Percentiles rank a stretch among this genome's conserved stretches.
Evolutionary conservation across 2,329 filamentous ascomycete species (phyloP).

Genomic region (Sarocladium brachiariae): DNA sequence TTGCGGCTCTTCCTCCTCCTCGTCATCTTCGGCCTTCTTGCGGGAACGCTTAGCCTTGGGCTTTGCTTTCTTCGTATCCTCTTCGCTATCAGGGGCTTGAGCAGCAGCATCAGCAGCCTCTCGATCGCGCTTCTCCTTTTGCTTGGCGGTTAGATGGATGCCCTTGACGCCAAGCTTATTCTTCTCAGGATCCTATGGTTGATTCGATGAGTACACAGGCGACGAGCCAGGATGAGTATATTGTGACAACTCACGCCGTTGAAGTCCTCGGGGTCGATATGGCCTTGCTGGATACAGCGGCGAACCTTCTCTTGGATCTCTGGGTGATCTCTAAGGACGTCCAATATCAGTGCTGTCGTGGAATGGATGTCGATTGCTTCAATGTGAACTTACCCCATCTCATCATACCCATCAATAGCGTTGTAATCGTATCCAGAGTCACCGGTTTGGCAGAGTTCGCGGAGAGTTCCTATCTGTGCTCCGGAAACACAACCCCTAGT

Average conservation of each 20-base stretch:
- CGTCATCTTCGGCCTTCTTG: conserved; percentile 28
- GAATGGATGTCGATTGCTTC: neutral
- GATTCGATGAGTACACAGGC: conserved; percentile 14
- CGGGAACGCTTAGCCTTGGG: conserved; percentile 25
- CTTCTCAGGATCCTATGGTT: conserved; percentile 60
- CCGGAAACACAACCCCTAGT: conserved; percentile 87
- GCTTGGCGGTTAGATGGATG: conserved; percentile 43
- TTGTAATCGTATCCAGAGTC: conserved; percentile 52
- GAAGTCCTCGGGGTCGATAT: conserved; percentile 81
- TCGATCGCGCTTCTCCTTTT: conserved; percentile 28
- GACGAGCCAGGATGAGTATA: conserved; percentile 9
- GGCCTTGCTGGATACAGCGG: conserved; percentile 65
- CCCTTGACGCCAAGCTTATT: conserved; percentile 63
- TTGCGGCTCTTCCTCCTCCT: conserved; percentile 29
- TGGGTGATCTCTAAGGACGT: conserved; percentile 33
- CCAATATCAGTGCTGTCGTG: neutral
- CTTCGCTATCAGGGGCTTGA: conserved; percentile 19
- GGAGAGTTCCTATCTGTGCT: conserved; percentile 59
- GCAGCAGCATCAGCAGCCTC: conserved; percentile 23
- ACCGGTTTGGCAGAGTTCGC: conserved; percentile 43
- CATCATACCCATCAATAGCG: conserved; percentile 73
- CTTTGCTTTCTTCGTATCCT: conserved; percentile 24
- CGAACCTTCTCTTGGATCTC: conserved; percentile 68
- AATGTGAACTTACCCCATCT: conserved; percentile 46
- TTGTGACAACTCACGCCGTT: conserved; percentile 77